These are phyloP conservation scores for Fusarium armeniacum DNA, from an alignment of 2,329 filamentous ascomycete species.

Conservation along the genomic window DNA sequence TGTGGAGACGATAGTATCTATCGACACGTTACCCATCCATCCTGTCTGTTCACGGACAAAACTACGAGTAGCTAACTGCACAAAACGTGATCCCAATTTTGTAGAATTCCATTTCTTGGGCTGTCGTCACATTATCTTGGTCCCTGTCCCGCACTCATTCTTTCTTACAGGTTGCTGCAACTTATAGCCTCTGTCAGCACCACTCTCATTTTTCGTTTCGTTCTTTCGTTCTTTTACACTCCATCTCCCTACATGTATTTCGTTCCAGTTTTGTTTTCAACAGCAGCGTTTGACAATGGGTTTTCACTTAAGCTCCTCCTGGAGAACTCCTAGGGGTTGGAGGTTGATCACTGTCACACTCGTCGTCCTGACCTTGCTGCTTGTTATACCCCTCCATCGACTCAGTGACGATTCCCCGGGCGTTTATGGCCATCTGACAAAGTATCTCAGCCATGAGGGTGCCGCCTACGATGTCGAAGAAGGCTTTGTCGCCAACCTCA, in stretches of 20 bases:
- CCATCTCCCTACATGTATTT: constrained; percentile 12
- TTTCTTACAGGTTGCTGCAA: constrained; percentile 11
- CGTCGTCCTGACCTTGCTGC: constrained; percentile 48
- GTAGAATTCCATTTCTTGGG: constrained; percentile 30
- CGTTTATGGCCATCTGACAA: constrained; percentile 51
- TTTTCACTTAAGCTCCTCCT: constrained; percentile 46
- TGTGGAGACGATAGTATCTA: constrained; percentile 35
- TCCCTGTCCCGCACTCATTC: constrained; percentile 18
- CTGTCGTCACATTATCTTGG: constrained; percentile 32
- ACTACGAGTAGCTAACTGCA: constrained; percentile 23
- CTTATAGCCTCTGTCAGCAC: constrained; percentile 16
- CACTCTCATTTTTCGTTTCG: constrained; percentile 20
- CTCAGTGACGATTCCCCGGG: constrained; percentile 50
- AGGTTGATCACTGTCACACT: constrained; percentile 49
- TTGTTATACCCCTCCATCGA: constrained; percentile 52
- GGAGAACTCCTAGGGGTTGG: constrained; percentile 50
- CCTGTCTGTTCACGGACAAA: constrained; percentile 15
- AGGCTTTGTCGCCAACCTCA: constrained; percentile 50
- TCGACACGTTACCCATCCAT: constrained; percentile 37
- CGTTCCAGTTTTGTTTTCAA: constrained; percentile 18
- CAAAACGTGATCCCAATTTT: constrained; percentile 33
- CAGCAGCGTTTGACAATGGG: constrained; percentile 38
- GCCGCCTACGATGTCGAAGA: constrained; percentile 55
- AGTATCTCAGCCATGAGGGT: constrained; percentile 50
- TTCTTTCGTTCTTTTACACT: constrained; percentile 1